Evolutionary conservation across 306 rosid species (phyloP), one percentile per base, ranked within the genome.

Genomic region (Arachis hypogaea): DNA sequence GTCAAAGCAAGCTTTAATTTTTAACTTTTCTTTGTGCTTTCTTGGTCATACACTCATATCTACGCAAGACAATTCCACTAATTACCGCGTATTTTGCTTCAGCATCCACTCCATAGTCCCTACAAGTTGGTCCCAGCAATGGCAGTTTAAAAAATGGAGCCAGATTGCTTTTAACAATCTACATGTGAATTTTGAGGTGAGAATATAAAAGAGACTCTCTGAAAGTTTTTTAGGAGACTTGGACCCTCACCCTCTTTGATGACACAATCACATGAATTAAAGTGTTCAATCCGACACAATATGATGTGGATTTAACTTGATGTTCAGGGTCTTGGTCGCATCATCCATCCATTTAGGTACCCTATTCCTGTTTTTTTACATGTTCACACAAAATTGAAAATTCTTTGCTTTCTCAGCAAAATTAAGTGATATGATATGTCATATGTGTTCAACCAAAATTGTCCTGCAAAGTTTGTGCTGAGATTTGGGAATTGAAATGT

Each of bases 271-370:
- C 73, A 33, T 51, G 18, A 62, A 74, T 78, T 56, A 91, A 89
- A 76, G 87, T 82, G 69, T 73, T 83, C 68, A 75, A 88, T 88
- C 98, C 65, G 73, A 86, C 89, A 79, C 88, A 75, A 5, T 57
- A 83, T 89, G 93, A 85, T 54, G 85, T 83, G 90, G 87, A 84
- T 42, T 49, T 57, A 75, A 68, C 68, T 79, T 59, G 68, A 55
- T 59, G 61, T 77, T 59, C 63, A 54, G 63, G 61, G 77, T 58
- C 3, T 61, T 76, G 74, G 59, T 69, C 71, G 3, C 30, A 78
- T 63, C 69, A 66, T 50, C 43, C 33, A 74, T 82, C 73, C 80
- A 22, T 22, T 22, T 22, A 22, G 28, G 28, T 22, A 22, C 45
- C 61, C 41, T 51, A 44, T 63, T 61, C 62, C 42, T 62, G 46